Percentiles rank a stretch among this genome's conserved stretches.
Conservation (phyloP, 2,329 filamentous ascomycete species). For the Colletotrichum trifolii region DNA sequence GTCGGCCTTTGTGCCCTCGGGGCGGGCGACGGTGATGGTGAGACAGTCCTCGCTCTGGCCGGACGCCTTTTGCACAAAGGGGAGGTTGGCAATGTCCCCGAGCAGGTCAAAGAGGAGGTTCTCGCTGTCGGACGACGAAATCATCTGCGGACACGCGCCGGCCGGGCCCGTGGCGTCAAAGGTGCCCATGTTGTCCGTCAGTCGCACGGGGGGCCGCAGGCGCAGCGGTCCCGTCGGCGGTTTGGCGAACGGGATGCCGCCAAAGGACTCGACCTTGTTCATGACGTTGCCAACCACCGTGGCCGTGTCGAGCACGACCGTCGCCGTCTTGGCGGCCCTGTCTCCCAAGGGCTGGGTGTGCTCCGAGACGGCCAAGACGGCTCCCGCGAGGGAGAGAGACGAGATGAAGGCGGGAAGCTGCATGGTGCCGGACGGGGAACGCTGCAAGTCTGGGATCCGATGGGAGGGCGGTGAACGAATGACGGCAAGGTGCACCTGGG, state of each 20-base stretch:
- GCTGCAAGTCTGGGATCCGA: not conserved
- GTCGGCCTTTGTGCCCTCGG: conserved; percentile 51
- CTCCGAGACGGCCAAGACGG: conserved; percentile 23
- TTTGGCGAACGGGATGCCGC: conserved; percentile 72
- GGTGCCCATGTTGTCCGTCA: conserved; percentile 61
- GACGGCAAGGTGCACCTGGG: conserved; percentile 9
- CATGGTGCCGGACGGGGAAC: conserved; percentile 8
- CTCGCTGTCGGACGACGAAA: conserved; percentile 39
- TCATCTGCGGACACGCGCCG: conserved; percentile 69
- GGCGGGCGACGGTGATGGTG: conserved; percentile 59
- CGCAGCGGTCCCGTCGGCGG: conserved; percentile 68
- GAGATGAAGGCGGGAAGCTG: conserved; percentile 27
- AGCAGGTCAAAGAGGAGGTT: conserved; percentile 49
- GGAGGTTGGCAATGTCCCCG: conserved; percentile 53
- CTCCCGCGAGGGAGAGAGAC: conserved; percentile 27
- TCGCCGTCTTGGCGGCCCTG: conserved; percentile 22
- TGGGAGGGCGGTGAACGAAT: not conserved
- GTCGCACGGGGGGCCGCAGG: conserved; percentile 67
- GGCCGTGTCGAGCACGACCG: conserved; percentile 38
- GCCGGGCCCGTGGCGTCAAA: conserved; percentile 61
- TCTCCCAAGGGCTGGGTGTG: conserved; percentile 26
- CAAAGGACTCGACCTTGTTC: conserved; percentile 64
- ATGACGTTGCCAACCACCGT: conserved; percentile 40
- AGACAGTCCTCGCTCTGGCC: conserved; percentile 64
- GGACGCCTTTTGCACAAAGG: conserved; percentile 55